phyloP scores from a whole-genome alignment of 306 rosid genomes.

The Malus fusca region DNA sequence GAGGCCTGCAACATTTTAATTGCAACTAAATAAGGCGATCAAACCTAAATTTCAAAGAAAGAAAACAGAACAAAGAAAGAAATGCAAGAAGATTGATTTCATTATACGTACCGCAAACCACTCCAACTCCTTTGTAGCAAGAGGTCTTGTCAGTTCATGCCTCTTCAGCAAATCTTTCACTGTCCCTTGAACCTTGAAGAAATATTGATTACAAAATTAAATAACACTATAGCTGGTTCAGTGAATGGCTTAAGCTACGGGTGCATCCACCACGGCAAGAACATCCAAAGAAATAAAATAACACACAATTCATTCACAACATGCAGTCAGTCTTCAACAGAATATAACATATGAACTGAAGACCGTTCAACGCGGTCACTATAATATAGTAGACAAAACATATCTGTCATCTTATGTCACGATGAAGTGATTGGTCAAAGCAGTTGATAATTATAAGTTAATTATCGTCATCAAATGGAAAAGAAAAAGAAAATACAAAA shows the following conservation, averaged over 20 bases:
- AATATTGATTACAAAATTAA: constrained; percentile 1
- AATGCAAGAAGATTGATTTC: background rate
- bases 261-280: background rate
- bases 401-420: background rate
- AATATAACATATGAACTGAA: background rate
- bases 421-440: background rate
- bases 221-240: constrained; percentile 2
- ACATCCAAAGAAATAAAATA: background rate
- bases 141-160: constrained; percentile 72
- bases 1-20: constrained; percentile 71
- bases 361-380: background rate
- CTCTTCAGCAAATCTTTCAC: constrained; percentile 59
- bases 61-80: background rate
- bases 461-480: background rate
- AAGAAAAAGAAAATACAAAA: background rate
- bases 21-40: constrained; percentile 1
- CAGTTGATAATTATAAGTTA: background rate
- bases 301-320: background rate
- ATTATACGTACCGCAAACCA: constrained; percentile 84
- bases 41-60: constrained; percentile 13
- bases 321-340: background rate
- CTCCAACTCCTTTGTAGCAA: constrained; percentile 85
- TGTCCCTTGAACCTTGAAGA: constrained; percentile 61
- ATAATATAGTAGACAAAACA: background rate
- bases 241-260: background rate